Percentiles rank a stretch among this genome's conserved stretches.
phyloP scores from a whole-genome alignment of 257 asterid species.

The Eucommia ulmoides region DNA sequence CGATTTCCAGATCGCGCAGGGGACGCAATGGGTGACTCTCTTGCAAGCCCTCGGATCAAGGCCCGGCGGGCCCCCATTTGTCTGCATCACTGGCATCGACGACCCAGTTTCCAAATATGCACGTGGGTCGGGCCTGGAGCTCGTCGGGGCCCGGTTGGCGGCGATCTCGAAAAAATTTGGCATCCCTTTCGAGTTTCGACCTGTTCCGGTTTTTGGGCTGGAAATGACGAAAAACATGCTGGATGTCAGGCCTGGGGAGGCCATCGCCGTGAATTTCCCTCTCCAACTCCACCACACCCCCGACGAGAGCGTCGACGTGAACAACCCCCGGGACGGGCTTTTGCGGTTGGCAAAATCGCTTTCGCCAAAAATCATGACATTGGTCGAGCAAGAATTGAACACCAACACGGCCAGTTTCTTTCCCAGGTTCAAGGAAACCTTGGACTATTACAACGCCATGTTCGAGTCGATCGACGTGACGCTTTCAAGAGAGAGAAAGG shows the following conservation, averaged over 20 bases:
- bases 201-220: constrained; percentile 2
- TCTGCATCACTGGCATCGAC: constrained; percentile 1
- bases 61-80: constrained; percentile 3
- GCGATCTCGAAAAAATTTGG: constrained; percentile 1
- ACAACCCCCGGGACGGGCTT: no score
- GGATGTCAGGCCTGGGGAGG: no score
- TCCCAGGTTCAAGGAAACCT: constrained; percentile 1
- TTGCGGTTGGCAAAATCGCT: no score
- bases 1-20: no score
- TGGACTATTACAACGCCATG: constrained; percentile 1
- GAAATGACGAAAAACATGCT: no score
- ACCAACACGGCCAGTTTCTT: not conserved
- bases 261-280: no score
- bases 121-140: not conserved
- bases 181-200: constrained; percentile 3
- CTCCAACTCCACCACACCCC: no score
- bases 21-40: constrained; percentile 6
- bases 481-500: not conserved
- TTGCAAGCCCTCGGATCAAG: constrained; percentile 3
- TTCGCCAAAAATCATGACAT: constrained; percentile 2
- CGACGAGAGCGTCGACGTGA: no score
- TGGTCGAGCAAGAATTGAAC: constrained; percentile 3
- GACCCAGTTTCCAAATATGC: constrained; percentile 6
- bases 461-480: not conserved
- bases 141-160: constrained; percentile 1